phyloP scores from a whole-genome alignment of 169 alveolate genomes.

The Plasmodium gonderi region DNA sequence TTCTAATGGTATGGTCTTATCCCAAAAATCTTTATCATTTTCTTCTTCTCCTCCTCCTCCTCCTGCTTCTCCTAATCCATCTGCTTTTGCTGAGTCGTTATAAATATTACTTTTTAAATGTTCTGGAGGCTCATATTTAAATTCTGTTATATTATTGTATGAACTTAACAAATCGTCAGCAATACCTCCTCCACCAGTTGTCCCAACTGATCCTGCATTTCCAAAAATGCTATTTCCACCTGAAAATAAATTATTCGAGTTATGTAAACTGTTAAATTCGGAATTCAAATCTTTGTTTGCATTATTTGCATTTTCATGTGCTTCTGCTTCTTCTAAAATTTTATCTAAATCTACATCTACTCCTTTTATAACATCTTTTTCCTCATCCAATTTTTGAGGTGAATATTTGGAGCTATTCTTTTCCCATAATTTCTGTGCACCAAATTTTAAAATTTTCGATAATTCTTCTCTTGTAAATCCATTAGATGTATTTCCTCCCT shows the following conservation, averaged over 20 bases:
- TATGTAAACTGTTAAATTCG: conserved; percentile 63
- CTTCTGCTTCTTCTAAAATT: conserved; percentile 91
- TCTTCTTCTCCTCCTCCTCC: conserved; percentile 78
- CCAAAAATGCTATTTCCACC: conserved; percentile 27
- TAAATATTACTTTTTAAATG: conserved; percentile 73
- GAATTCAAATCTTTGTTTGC: conserved; percentile 75
- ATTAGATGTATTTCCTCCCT: conserved; percentile 71
- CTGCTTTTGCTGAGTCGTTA: conserved; percentile 84
- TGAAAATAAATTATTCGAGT: conserved; percentile 21
- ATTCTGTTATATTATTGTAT: conserved; percentile 91
- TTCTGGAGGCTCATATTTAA: conserved; percentile 92
- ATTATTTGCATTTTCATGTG: conserved; percentile 84
- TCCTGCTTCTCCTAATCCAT: conserved; percentile 67
- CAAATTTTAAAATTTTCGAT: conserved; percentile 91
- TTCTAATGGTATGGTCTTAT: conserved; percentile 89
- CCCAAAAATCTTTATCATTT: conserved; percentile 93
- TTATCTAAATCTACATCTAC: conserved; percentile 90
- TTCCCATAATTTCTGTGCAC: conserved; percentile 92
- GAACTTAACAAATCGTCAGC: conserved; percentile 92
- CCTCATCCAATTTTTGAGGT: conserved; percentile 63
- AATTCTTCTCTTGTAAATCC: conserved; percentile 92
- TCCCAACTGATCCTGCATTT: conserved; percentile 54
- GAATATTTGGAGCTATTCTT: conserved; percentile 70
- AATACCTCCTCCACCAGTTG: conserved; percentile 84
- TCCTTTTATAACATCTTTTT: conserved; percentile 48